A percentile compares a stretch with the other conserved stretches of the same genome.
phyloP scores from a whole-genome alignment of 2,329 filamentous ascomycete species.

The Arthrobotrys sinensis region DNA sequence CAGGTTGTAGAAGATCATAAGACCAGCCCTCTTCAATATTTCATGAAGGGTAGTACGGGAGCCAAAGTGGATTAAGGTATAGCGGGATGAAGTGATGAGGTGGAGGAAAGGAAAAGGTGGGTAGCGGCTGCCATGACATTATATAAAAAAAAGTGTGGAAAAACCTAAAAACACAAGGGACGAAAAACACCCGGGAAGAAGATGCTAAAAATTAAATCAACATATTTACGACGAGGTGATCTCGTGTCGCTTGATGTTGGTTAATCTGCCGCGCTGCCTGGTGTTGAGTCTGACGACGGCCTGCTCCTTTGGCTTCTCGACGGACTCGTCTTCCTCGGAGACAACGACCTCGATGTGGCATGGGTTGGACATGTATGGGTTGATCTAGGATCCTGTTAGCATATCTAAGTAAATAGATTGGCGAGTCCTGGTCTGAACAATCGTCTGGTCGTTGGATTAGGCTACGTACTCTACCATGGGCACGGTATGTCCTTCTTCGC shows the following conservation, averaged over 20 bases:
- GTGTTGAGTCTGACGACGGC: conserved; percentile 78
- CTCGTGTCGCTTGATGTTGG: conserved; percentile 69
- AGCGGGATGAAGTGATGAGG: conserved; percentile 20
- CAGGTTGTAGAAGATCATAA: conserved; percentile 41
- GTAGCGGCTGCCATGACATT: conserved; percentile 52
- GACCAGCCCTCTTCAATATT: conserved; percentile 25
- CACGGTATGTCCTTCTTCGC: conserved; percentile 98
- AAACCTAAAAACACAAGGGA: conserved; percentile 56
- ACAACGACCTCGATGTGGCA: conserved; percentile 99
- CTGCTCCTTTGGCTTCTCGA: conserved; percentile 83
- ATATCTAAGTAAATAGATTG: background rate
- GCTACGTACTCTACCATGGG: conserved; percentile 98
- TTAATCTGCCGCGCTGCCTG: conserved; percentile 86
- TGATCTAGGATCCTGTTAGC: conserved; percentile 78
- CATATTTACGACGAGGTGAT: conserved; percentile 72
- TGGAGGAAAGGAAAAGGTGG: conserved; percentile 42
- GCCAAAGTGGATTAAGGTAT: conserved; percentile 54
- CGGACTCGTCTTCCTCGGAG: conserved; percentile 95
- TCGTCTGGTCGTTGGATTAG: conserved; percentile 14
- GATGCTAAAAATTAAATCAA: conserved; percentile 50
- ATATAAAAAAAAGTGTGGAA: conserved; percentile 53
- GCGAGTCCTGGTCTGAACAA: background rate
- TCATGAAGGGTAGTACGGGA: conserved; percentile 36
- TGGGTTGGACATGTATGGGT: conserved; percentile 99
- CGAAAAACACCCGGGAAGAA: conserved; percentile 36